phyloP scores from a whole-genome alignment of 2,329 filamentous ascomycete species.

The Aspergillus brunneoviolaceus region DNA sequence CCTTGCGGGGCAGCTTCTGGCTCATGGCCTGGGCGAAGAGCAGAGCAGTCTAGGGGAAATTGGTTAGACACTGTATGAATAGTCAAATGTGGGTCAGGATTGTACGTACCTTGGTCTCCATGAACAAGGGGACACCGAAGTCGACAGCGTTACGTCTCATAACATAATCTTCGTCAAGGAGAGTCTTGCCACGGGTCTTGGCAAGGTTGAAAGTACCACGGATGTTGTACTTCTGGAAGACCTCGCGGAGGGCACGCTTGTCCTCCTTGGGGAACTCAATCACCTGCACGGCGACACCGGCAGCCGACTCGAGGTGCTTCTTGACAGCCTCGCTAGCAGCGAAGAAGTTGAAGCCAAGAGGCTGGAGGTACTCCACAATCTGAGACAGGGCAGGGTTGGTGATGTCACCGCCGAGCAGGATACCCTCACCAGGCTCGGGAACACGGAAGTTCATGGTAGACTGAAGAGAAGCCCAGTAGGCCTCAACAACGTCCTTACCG shows the following conservation, averaged over 20 bases:
- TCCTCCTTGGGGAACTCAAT: slow-evolving; percentile 97
- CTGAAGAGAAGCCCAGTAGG: slow-evolving; percentile 95
- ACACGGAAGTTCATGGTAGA: slow-evolving; percentile 99
- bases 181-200: slow-evolving; percentile 75
- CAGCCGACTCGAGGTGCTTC: slow-evolving; percentile 70
- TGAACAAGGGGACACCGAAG: slow-evolving; percentile 95
- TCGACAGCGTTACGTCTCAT: slow-evolving; percentile 98
- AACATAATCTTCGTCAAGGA: slow-evolving; percentile 92
- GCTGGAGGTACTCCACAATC: slow-evolving; percentile 82
- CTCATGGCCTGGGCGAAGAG: slow-evolving; percentile 97
- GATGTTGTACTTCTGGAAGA: slow-evolving; percentile 97
- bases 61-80: slow-evolving; percentile 26
- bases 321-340: slow-evolving; percentile 82
- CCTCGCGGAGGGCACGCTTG: slow-evolving; percentile 89
- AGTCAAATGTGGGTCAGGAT: background rate
- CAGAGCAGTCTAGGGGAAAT: slow-evolving; percentile 70
- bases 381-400: slow-evolving; percentile 68
- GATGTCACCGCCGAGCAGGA: slow-evolving; percentile 87
- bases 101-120: slow-evolving; percentile 86
- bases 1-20: slow-evolving; percentile 85
- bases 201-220: slow-evolving; percentile 94
- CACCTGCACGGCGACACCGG: slow-evolving; percentile 73
- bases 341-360: slow-evolving; percentile 91
- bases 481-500: slow-evolving; percentile 90
- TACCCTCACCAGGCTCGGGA: slow-evolving; percentile 89